Evolutionary conservation across 352 stramenopile species (phyloP), one percentile per base, ranked within the genome.

Genomic region (Globisporangium spinosum): DNA sequence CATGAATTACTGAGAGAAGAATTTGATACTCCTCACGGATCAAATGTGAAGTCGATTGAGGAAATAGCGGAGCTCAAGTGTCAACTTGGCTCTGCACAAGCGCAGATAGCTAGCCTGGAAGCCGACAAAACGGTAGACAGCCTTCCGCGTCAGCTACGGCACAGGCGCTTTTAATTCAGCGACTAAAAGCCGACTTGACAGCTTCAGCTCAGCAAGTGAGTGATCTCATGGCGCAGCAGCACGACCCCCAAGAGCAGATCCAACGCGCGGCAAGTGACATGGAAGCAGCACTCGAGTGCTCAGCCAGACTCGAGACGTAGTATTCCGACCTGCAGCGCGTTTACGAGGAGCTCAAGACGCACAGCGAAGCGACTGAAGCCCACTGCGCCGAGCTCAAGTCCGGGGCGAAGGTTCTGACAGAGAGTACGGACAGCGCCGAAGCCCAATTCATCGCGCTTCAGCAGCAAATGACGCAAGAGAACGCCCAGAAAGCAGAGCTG

Each of bases 301-400:
- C 43, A 0, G 6, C 9, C 13, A 22, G 35, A 1, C 61, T 66
- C 9, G 61, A 66, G 27, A 4, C 4, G 3, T 47, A 58, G 2
- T 53, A 40, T n/a, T 23, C 12, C 1, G 47, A 66, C 3, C 7
- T 66, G 8, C 61, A 25, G 6, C 1, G 22, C 4, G 15, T 40
- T 6, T 66, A 27, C 4, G 61, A 59, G 6, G 61, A 66, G 32
- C 47, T 66, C 22, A 23, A 35, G 2, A 22, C 22, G 20, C 5
- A 12, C 0, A 32, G 29, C 20, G 12, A 27, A 35, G 12, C 61
- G 3, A 25, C 61, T 0, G 32, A 59, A 32, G 61, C n/a, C 0
- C 61, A 20, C 2, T 60, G 32, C 32, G 47, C 15, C 10, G 22
- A 66, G 47, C 47, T 58, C 3, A 32, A 66, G 47, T 35, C 61